Evolutionary conservation across 495 filamentous ascomycete genomes (phyloP).

Genomic region (Glarea lozoyensis): DNA sequence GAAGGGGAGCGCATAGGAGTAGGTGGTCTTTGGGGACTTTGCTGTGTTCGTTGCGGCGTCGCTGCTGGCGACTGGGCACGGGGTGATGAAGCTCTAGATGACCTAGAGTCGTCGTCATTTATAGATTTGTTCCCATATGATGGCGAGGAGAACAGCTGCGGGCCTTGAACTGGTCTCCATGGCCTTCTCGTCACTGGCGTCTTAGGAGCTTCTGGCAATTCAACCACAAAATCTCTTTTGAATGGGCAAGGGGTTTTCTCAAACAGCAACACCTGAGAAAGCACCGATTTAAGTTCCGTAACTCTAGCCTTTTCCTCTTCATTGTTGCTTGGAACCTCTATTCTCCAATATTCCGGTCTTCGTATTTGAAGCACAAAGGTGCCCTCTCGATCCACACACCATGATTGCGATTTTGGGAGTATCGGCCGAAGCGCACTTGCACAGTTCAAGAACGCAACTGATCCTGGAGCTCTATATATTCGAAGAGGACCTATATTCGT

Average conservation of each 20-base stretch:
- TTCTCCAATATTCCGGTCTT: conserved; percentile 75
- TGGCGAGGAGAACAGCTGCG: neutral
- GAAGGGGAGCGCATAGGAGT: no score
- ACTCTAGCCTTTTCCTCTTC: conserved; percentile 51
- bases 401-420: conserved; percentile 78
- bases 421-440: conserved; percentile 72
- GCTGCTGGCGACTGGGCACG: no score
- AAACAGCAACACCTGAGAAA: conserved; percentile 65
- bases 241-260: conserved; percentile 87
- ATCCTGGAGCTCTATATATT: conserved; percentile 71
- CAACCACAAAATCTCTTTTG: conserved; percentile 61
- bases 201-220: conserved; percentile 59
- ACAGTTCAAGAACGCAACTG: conserved; percentile 79
- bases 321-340: conserved; percentile 63
- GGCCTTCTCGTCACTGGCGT: conserved; percentile 58
- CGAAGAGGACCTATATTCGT: conserved; percentile 52
- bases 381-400: conserved; percentile 77
- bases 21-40: no score
- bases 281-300: conserved; percentile 55
- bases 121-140: no score
- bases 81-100: no score
- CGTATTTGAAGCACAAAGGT: conserved; percentile 78
- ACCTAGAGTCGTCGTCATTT: no score
- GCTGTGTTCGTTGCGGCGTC: no score
- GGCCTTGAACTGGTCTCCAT: conserved; percentile 52